Base-by-base conservation (phyloP, 2,329 filamentous ascomycete genomes). In the Arthroderma uncinatum region DNA sequence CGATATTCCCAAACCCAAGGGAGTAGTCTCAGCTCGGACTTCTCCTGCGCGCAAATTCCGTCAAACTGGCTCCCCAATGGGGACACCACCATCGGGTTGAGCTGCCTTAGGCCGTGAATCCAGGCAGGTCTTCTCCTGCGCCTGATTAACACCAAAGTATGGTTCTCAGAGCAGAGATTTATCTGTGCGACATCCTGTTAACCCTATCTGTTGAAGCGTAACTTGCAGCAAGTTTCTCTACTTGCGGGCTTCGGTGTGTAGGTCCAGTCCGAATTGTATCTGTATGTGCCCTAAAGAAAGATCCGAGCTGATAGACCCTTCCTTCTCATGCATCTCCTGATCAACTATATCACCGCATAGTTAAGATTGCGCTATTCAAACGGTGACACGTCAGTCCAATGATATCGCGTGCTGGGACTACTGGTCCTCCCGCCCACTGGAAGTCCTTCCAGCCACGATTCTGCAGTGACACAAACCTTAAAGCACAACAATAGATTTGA, bases 331-430 rank as follows among this genome's bases (percentile, higher is more conserved):
- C 40, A 25, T 25, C 40, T 47, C 21, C 40, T 47, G 40, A 47
- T 47, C 40, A 47, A 8, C 40, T 47, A 4, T 47, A 28, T 47
- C 40, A 6, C 40, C 40, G 10, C 40, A 47, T 47, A 16, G 25
- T 50, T 12, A 34, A 16, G 23, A 50, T 4, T 33, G 25, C 47
- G 23, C 47, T 30, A 50, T 50, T 50, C 47, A 19, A 53, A 39
- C 50, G 50, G 30, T 53, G 50, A 53, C 50, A 53, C 50, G 50
- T 53, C 36, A 23, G 25, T 53, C 50, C 50, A 53, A 53, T 53
- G 19, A 53, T 19, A 39, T 39, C 36, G 50, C 50, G 33, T 37
- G 50, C 19, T 34, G 23, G 50, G 36, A 37, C 50, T 28, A 39
- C 50, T 33, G 8, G 50, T 23, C 16, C 7, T 37, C n/a, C 50